Conservation (phyloP, 1,284 basidiomycete species). For the Pseudozyma flocculosa region DNA sequence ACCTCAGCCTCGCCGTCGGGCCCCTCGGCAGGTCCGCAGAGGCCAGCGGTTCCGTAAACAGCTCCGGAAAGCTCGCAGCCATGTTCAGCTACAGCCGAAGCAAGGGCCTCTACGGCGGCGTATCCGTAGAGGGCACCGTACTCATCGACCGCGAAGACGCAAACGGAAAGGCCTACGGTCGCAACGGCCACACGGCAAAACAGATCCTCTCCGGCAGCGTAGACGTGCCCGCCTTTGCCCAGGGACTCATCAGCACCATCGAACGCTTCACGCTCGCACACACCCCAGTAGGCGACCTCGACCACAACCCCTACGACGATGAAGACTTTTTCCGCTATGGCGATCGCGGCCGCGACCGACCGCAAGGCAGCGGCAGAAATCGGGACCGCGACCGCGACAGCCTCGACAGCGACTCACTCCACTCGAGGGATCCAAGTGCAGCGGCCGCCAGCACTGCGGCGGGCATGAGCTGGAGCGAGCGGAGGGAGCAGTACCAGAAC, state of each 20-base stretch:
- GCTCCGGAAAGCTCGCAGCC: slow-evolving; percentile 83
- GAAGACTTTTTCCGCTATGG: slow-evolving; percentile 32
- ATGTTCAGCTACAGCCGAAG: slow-evolving; percentile 91
- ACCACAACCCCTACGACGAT: slow-evolving; percentile 30
- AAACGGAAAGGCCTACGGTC: slow-evolving; percentile 58
- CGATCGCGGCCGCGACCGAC: slow-evolving; percentile 10
- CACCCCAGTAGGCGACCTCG: slow-evolving; percentile 34
- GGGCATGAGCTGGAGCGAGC: neutral
- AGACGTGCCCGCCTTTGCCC: slow-evolving; percentile 39
- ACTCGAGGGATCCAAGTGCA: too few species aligned
- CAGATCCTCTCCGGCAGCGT: slow-evolving; percentile 47
- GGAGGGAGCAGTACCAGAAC: slow-evolving; percentile 1
- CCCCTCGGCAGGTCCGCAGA: slow-evolving; percentile 93
- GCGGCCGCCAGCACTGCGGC: too few species aligned
- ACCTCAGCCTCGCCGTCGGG: slow-evolving; percentile 72
- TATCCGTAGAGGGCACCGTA: slow-evolving; percentile 86
- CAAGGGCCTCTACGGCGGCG: slow-evolving; percentile 81
- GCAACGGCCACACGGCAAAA: slow-evolving; percentile 32
- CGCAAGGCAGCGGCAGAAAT: neutral
- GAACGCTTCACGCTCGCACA: slow-evolving; percentile 40
- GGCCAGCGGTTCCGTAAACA: slow-evolving; percentile 80
- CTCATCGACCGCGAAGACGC: slow-evolving; percentile 90
- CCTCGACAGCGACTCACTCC: too few species aligned
- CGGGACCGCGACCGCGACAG: neutral
- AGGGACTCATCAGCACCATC: slow-evolving; percentile 29